A percentile compares a stretch with the other conserved stretches of the same genome.
phyloP scores from a whole-genome alignment of 164 flowering plant species.

The Nymphaea colorata region DNA sequence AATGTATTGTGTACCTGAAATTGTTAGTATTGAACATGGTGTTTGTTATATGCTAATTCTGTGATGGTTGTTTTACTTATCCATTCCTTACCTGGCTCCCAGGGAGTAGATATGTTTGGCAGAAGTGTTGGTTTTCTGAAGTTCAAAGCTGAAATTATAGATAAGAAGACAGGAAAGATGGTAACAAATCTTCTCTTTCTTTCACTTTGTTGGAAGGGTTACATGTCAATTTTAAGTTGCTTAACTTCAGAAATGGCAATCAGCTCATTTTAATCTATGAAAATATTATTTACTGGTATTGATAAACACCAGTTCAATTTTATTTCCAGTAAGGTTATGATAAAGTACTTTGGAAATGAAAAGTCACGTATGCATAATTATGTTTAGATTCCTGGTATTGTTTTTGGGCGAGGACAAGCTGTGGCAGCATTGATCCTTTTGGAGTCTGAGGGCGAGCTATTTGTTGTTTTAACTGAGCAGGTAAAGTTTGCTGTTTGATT shows the following conservation, averaged over 20 bases:
- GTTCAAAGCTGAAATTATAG: conserved; percentile 68
- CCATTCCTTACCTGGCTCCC: conserved; percentile 1
- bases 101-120: conserved; percentile 94
- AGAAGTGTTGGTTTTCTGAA: conserved; percentile 73
- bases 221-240: too few relatives aligned
- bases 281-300: too few relatives aligned
- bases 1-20: too few relatives aligned
- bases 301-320: too few relatives aligned
- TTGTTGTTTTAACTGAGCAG: conserved; percentile 89
- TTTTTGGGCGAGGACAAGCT: conserved; percentile 91
- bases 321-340: too few relatives aligned
- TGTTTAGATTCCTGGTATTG: conserved; percentile 90
- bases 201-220: too few relatives aligned
- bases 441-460: conserved; percentile 67
- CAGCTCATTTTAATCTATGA: too few relatives aligned
- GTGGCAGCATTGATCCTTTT: conserved; percentile 82
- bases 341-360: too few relatives aligned
- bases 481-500: conserved; percentile 15
- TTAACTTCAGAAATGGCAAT: not conserved
- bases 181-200: conserved; percentile 19
- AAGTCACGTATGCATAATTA: conserved; percentile 3
- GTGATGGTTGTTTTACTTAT: not conserved
- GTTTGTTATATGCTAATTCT: not conserved
- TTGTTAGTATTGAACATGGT: not conserved
- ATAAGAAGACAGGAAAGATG: conserved; percentile 63